Evolutionary conservation across 1,284 basidiomycete species (phyloP).

Genomic region (Apiotrichum porosum): DNA sequence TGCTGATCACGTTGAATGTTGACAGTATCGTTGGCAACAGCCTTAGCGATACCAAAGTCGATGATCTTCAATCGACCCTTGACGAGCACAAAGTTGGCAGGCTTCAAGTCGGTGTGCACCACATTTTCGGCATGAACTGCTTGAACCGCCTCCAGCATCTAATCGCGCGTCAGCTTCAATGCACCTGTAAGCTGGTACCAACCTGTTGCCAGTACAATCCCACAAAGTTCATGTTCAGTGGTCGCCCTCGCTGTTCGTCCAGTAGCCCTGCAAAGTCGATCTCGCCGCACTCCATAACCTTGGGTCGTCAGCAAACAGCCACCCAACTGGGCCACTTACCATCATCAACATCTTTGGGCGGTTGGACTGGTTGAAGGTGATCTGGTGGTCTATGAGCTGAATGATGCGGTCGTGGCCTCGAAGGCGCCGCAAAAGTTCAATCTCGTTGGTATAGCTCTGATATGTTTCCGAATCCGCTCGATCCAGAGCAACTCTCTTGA

Average conservation of each 20-base stretch:
- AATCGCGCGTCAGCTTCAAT: conserved; percentile 1
- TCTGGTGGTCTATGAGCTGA: conserved; percentile 77
- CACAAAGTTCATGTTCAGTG: conserved; percentile 84
- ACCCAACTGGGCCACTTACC: too few species aligned
- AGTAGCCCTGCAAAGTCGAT: conserved; percentile 77
- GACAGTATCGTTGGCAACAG: conserved; percentile 93
- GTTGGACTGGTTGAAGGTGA: conserved; percentile 56
- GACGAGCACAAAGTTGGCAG: conserved; percentile 92
- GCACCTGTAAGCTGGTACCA: conserved; percentile 22
- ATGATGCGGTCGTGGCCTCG: conserved; percentile 86
- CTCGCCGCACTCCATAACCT: conserved; percentile 90
- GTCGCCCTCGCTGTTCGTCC: conserved; percentile 71
- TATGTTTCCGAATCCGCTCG: conserved; percentile 79
- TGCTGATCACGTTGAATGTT: conserved; percentile 93
- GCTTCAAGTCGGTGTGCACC: conserved; percentile 92
- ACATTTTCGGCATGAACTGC: conserved; percentile 95
- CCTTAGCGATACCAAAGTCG: conserved; percentile 95
- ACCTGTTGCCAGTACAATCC: conserved; percentile 95
- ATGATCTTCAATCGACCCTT: conserved; percentile 89
- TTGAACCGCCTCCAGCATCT: conserved; percentile 95
- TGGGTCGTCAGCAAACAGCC: too few species aligned
- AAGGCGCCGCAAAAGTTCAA: conserved; percentile 75
- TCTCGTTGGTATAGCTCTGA: conserved; percentile 90
- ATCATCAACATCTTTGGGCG: conserved; percentile 67
- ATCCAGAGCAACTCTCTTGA: conserved; percentile 83